Base-by-base conservation (phyloP, 192 early-diverging fungal genomes). In the Anaeromyces robustus region DNA sequence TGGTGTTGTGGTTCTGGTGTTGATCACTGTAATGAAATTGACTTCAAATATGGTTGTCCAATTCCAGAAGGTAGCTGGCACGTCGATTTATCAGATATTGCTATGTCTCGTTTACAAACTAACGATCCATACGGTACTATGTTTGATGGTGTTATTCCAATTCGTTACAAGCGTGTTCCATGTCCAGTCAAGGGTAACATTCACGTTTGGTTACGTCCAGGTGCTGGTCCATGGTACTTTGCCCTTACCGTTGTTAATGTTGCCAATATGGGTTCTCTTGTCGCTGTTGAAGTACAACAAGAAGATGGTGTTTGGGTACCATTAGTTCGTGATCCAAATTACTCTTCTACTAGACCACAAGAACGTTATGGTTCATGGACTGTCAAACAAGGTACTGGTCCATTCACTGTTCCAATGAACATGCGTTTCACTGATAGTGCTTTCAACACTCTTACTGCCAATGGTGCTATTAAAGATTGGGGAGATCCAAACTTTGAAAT, bases 41-140 rank as follows among this genome's bases (percentile, higher is more conserved):
- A 79, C 19, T 80, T 80, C 80, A 80, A 80, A 12, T 80, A 80
- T 28, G 80, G 80, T 80, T 80, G 80, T 77, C 80, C 80, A 77
- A 39, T 80, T 11, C 34, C 34, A 32, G 30, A 32, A 31, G 80
- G 26, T n/a, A 77, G 43, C 9, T 78, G 22, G 22, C 80, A 80
- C 79, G 52, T 80, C 28, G 80, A 80, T 79, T 79, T 80, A 39
- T 80, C 80, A 11, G 80, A 80, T 79, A 80, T 80, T 77, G 80
- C 80, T 31, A 80, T 80, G 80, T 39, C 80, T 32, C 80, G 80
- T 31, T 80, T 80, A 79, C 80, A 80, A 80, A 77, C 80, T 9
- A 79, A 79, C 18, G 30, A 32, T 31, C 80, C 68, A 31, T 31
- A 39, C 19, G 80, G 52, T 68, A n/a, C 0, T 7, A 77, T 32